Evolutionary conservation across 306 rosid genomes (phyloP), one percentile per base, ranked within the genome.

Genomic region (Pyrus betulifolia): DNA sequence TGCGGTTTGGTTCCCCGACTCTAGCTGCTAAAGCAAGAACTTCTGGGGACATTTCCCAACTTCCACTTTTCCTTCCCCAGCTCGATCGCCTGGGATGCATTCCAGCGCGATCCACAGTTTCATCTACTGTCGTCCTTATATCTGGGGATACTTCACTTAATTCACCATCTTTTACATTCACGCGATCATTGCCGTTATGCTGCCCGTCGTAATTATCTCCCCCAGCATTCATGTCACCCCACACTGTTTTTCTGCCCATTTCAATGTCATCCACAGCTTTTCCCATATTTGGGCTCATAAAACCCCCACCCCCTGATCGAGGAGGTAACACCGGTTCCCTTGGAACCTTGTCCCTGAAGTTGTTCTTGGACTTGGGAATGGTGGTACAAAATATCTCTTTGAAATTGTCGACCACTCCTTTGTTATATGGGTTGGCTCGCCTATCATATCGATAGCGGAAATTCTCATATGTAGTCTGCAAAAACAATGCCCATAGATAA

Each of bases 31-130:
- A 80, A 46, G 96, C 97, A 64, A 95, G 91, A 69, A 95, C 97
- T 90, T 95, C 99, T 0, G 99, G 99, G 7, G 99, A 95, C 99
- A 95, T 92, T 76, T 95, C 99, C 99, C 99, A 95, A 87, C 92
- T 95, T 63, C 99, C 99, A 46, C 99, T 95, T 82, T 95, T 95
- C 80, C 99, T 92, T 70, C 97, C 99, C 99, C 99, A 95, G 80
- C 97, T 92, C 61, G 97, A 89, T 80, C 97, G 87, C 76, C 97
- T 73, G 3, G 98, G 97, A 86, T 95, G 98, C 57, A 88, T 68
- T 86, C 89, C 93, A 13, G 76, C 86, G 31, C 88, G 97, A 52
- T 92, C 97, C 1, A 78, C 78, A 0, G 40, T 40, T 5, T 92
- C 98, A 46, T 92, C 98, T 8, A 88, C 97, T 0, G 91, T 86